phyloP scores from a whole-genome alignment of 768 basidiomycete genomes.

The Leccinellum luteum region DNA sequence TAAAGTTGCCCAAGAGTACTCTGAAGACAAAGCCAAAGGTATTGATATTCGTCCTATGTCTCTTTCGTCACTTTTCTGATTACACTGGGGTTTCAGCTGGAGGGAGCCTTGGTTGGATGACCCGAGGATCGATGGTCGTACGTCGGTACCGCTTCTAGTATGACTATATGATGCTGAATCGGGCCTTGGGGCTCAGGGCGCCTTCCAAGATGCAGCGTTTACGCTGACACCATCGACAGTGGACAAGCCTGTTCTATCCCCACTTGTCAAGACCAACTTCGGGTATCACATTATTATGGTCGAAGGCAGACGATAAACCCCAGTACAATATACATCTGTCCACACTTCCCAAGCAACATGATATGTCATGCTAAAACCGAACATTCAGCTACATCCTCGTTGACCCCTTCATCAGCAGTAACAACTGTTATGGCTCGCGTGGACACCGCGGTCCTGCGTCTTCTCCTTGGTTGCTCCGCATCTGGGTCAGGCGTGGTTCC shows the following conservation, averaged over 20 bases:
- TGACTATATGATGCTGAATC: constrained; percentile 1
- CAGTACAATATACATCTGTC: constrained; percentile 22
- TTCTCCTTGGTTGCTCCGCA: constrained; percentile 51
- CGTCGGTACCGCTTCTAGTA: constrained; percentile 17
- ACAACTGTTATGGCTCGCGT: constrained; percentile 28
- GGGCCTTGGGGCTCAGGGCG: constrained; percentile 37
- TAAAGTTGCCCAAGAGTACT: constrained; percentile 87
- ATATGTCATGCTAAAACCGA: constrained; percentile 17
- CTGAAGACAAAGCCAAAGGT: constrained; percentile 91
- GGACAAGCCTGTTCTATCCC: constrained; percentile 70
- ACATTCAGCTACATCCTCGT: constrained; percentile 32
- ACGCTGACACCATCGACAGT: constrained; percentile 74
- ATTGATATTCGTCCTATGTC: constrained; percentile 34
- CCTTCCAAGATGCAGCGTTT: constrained; percentile 90
- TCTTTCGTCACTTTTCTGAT: background rate
- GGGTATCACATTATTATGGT: constrained; percentile 94
- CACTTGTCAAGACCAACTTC: constrained; percentile 77
- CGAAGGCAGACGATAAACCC: constrained; percentile 63
- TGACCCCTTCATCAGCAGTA: constrained; percentile 32
- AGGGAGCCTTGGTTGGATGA: constrained; percentile 86
- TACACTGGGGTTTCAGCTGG: constrained; percentile 54
- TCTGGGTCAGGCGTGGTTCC: constrained; percentile 65
- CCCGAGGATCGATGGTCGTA: constrained; percentile 81
- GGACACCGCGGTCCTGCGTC: constrained; percentile 35
- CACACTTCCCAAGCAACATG: constrained; percentile 4